Evolutionary conservation across 768 basidiomycete genomes (phyloP).

Genomic region (Russula sp.): DNA sequence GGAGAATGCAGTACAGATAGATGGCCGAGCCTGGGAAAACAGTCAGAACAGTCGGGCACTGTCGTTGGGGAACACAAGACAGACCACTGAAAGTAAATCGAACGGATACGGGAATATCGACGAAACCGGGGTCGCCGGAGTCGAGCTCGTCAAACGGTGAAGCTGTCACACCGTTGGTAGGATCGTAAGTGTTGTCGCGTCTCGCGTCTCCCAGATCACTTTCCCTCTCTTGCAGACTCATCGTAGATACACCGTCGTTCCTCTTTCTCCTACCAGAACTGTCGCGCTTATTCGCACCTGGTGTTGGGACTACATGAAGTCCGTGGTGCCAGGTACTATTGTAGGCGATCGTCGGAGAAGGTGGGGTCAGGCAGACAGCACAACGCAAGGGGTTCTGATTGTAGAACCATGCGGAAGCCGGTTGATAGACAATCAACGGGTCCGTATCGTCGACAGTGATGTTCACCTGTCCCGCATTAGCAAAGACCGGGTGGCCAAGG

Average conservation of each 20-base stretch:
- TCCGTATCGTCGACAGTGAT: constrained; percentile 15
- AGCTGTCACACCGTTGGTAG: neutral
- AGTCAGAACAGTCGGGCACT: neutral
- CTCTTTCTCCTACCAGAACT: neutral
- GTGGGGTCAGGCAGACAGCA: neutral
- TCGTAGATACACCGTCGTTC: neutral
- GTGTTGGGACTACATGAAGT: constrained; percentile 5
- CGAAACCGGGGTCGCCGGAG: constrained; percentile 30
- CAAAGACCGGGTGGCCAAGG: neutral
- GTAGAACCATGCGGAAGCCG: neutral
- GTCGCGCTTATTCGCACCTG: constrained; percentile 4
- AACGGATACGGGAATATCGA: constrained; percentile 32
- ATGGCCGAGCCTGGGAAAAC: constrained; percentile 41
- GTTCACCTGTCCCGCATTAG: constrained; percentile 2
- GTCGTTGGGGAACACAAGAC: constrained; percentile 4
- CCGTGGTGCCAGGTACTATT: constrained; percentile 18
- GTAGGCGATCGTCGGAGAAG: neutral
- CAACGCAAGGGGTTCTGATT: too few relatives aligned
- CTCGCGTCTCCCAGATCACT: neutral
- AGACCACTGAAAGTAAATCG: constrained; percentile 43
- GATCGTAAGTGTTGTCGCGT: neutral
- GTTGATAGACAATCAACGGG: constrained; percentile 7
- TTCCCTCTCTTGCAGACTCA: neutral
- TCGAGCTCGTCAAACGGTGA: constrained; percentile 23
- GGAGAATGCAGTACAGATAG: constrained; percentile 41